Evolutionary conservation across 2,329 filamentous ascomycete genomes (phyloP).

Genomic region (Zalaria obscura): DNA sequence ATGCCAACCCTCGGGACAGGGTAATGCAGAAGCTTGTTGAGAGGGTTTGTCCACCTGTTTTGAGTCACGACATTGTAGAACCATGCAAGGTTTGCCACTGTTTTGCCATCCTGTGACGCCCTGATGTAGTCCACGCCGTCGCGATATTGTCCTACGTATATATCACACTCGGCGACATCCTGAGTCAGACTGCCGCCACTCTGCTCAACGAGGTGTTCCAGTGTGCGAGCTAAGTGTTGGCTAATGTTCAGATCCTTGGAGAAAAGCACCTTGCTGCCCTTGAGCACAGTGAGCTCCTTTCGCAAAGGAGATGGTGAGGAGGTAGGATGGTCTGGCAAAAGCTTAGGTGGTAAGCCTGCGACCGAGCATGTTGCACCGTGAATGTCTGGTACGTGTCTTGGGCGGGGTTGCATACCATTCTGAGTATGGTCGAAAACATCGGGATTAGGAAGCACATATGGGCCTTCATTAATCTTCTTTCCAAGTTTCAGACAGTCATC

Average conservation of each 20-base stretch:
- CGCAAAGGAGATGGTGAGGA: slow-evolving; percentile 27
- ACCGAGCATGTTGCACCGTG: slow-evolving; percentile 49
- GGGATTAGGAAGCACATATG: slow-evolving; percentile 75
- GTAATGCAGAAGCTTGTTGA: slow-evolving; percentile 76
- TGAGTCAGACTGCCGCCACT: slow-evolving; percentile 58
- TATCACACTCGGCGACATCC: slow-evolving; percentile 56
- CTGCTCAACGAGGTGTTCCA: slow-evolving; percentile 55
- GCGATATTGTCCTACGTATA: slow-evolving; percentile 77
- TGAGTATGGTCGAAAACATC: slow-evolving; percentile 49
- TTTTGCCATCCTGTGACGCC: slow-evolving; percentile 63
- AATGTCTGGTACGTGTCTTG: slow-evolving; percentile 32
- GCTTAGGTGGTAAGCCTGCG: slow-evolving; percentile 23
- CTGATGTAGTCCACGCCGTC: slow-evolving; percentile 64
- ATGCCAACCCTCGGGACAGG: slow-evolving; percentile 66
- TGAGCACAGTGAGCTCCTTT: slow-evolving; percentile 56
- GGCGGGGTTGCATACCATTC: slow-evolving; percentile 10
- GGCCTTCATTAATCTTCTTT: slow-evolving; percentile 75
- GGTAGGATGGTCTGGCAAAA: slow-evolving; percentile 18
- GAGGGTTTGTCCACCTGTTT: slow-evolving; percentile 77
- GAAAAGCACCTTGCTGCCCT: slow-evolving; percentile 63
- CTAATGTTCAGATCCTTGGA: slow-evolving; percentile 60
- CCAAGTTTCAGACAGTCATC: slow-evolving; percentile 92
- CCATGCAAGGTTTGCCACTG: slow-evolving; percentile 88
- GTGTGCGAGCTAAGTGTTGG: slow-evolving; percentile 47
- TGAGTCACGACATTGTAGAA: slow-evolving; percentile 82